Conservation (phyloP, 2,329 filamentous ascomycete genomes). For the Penicillium sp. region DNA sequence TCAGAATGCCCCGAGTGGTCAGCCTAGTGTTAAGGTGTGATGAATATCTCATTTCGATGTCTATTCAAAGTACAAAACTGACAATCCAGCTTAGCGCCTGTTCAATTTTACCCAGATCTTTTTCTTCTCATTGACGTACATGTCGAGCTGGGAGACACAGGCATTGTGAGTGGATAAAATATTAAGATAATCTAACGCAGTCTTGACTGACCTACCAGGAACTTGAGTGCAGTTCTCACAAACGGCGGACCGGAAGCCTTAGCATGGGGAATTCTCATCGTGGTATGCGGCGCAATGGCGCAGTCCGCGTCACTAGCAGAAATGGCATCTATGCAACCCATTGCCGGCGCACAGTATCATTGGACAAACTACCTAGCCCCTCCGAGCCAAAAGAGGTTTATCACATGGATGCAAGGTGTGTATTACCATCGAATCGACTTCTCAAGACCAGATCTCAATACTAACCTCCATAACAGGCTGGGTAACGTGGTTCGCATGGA, state of each 20-base stretch:
- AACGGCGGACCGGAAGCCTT: conserved; percentile 32
- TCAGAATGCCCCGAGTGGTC: not conserved
- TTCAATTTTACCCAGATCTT: conserved; percentile 19
- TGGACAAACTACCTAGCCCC: conserved; percentile 46
- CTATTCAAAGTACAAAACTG: not conserved
- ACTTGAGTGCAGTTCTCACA: conserved; percentile 7
- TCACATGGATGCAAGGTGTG: conserved; percentile 35
- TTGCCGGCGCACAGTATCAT: conserved; percentile 50
- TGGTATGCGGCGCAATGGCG: conserved; percentile 29
- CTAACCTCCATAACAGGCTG: conserved; percentile 33
- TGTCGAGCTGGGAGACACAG: conserved; percentile 18
- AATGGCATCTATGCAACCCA: conserved; percentile 46
- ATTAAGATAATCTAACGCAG: not conserved
- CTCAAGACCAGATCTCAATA: not conserved
- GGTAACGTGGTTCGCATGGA: conserved; percentile 50
- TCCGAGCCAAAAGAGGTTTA: conserved; percentile 31
- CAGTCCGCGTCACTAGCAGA: conserved; percentile 41
- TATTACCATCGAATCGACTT: not conserved
- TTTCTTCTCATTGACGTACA: conserved; percentile 16
- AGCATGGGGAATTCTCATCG: conserved; percentile 30
- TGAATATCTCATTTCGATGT: not conserved
- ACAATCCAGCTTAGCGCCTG: conserved; percentile 8
- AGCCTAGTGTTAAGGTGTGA: not conserved
- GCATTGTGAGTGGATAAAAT: conserved; percentile 7
- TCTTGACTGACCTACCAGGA: not conserved